These are phyloP conservation scores for Debaryomyces hansenii DNA, from an alignment of 805 yeast genomes.

Conservation along the genomic window DNA sequence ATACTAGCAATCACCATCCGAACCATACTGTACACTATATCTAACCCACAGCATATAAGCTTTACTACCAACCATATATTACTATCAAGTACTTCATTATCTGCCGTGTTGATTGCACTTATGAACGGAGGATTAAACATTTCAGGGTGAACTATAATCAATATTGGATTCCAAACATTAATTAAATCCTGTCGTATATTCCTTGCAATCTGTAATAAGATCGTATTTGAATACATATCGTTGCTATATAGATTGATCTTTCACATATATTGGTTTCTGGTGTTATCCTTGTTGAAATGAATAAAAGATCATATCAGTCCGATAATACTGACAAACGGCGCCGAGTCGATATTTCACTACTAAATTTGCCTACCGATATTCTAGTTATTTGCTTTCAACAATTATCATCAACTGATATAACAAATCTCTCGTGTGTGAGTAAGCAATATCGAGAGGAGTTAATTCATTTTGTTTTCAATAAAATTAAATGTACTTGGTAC, in stretches of 20 bases:
- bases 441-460: conserved; percentile 18
- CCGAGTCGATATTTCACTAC: not conserved
- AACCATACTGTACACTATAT: conserved; percentile 16
- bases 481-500: conserved; percentile 27
- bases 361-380: conserved; percentile 10
- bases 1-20: conserved; percentile 14
- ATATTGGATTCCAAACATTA: conserved; percentile 11
- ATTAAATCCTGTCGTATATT: conserved; percentile 10
- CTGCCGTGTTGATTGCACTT: conserved; percentile 13
- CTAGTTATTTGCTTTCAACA: conserved; percentile 5
- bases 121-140: conserved; percentile 27
- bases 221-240: not conserved
- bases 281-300: not conserved
- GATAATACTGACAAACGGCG: not conserved
- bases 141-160: conserved; percentile 21
- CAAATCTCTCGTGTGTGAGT: conserved; percentile 15
- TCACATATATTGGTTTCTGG: too few relatives aligned
- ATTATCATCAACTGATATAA: conserved; percentile 4
- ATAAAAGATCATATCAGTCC: not conserved
- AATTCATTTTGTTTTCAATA: conserved; percentile 15
- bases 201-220: not conserved
- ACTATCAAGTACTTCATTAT: conserved; percentile 5
- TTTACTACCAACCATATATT: conserved; percentile 7
- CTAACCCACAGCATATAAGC: conserved; percentile 6
- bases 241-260: not conserved